Conservation (phyloP, 495 filamentous ascomycete genomes). For the Physcia stellaris region DNA sequence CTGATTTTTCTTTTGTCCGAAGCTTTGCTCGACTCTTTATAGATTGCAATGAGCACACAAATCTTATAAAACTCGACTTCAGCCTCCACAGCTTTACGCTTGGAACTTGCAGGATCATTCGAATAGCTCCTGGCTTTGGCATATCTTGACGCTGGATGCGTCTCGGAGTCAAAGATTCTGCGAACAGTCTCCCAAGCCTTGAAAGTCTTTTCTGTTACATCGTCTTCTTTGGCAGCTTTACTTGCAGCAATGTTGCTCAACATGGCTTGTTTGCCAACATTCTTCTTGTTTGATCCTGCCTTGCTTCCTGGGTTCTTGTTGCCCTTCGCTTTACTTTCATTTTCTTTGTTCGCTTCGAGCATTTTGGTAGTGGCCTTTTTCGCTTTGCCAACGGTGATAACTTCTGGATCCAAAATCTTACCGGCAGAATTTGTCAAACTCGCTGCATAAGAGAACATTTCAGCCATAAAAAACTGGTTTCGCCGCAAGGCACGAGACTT, state of each 20-base stretch:
- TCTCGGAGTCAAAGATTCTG: slow-evolving; percentile 16
- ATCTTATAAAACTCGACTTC: slow-evolving; percentile 28
- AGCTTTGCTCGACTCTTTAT: too few species aligned
- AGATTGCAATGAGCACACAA: slow-evolving; percentile 21
- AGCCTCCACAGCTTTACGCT: slow-evolving; percentile 16
- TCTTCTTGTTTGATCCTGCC: slow-evolving; percentile 12
- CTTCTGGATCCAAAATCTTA: slow-evolving; percentile 48
- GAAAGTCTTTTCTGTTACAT: slow-evolving; percentile 17
- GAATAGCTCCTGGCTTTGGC: slow-evolving; percentile 20
- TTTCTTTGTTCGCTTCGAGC: slow-evolving; percentile 10
- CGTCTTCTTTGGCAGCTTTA: slow-evolving; percentile 25
- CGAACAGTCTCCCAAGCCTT: slow-evolving; percentile 20
- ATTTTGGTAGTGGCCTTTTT: slow-evolving; percentile 7
- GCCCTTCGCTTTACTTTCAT: slow-evolving; percentile 12
- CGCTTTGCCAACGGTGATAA: slow-evolving; percentile 31
- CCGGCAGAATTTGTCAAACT: slow-evolving; percentile 54
- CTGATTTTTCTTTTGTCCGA: too few species aligned
- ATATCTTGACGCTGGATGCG: slow-evolving; percentile 18
- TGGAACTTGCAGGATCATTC: slow-evolving; percentile 15
- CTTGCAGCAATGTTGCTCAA: slow-evolving; percentile 14
- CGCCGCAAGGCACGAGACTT: slow-evolving; percentile 21
- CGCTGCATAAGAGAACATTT: slow-evolving; percentile 54
- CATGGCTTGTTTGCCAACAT: slow-evolving; percentile 14
- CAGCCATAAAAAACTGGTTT: slow-evolving; percentile 42
- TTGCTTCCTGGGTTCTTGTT: slow-evolving; percentile 15